Evolutionary conservation across 2,329 filamentous ascomycete genomes (phyloP).

Genomic region (Endoconidiophora laricicola): DNA sequence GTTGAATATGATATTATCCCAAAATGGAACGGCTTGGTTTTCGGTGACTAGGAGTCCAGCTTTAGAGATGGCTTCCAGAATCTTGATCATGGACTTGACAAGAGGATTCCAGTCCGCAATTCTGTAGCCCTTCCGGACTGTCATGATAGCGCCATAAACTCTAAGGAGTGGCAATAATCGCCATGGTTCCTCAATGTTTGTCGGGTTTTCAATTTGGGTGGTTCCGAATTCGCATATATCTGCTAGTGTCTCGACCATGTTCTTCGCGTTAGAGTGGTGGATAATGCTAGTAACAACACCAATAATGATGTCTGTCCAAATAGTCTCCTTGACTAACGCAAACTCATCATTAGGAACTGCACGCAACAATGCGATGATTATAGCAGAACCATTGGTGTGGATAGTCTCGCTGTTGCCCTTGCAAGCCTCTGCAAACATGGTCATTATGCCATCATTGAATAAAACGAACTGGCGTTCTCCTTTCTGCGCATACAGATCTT

Average conservation of each 20-base stretch:
- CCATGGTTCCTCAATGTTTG: constrained; percentile 12
- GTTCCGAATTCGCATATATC: constrained; percentile 36
- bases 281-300: constrained; percentile 68
- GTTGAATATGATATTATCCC: constrained; percentile 40
- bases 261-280: constrained; percentile 62
- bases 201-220: constrained; percentile 21
- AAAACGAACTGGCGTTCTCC: constrained; percentile 43
- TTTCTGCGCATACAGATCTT: constrained; percentile 42
- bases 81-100: constrained; percentile 36
- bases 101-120: constrained; percentile 55
- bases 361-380: constrained; percentile 35
- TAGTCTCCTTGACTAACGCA: constrained; percentile 27
- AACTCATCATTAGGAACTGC: constrained; percentile 35
- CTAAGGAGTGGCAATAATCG: constrained; percentile 29
- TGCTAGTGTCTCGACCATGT: constrained; percentile 52
- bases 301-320: constrained; percentile 49
- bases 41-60: constrained; percentile 21
- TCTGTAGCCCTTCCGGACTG: constrained; percentile 66
- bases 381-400: constrained; percentile 40
- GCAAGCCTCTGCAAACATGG: constrained; percentile 70
- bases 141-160: constrained; percentile 52
- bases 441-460: constrained; percentile 82
- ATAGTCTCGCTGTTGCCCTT: constrained; percentile 44
- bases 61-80: constrained; percentile 33
- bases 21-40: constrained; percentile 28